Conservation (phyloP, 495 filamentous ascomycete species). For the Tuber calosporum region DNA sequence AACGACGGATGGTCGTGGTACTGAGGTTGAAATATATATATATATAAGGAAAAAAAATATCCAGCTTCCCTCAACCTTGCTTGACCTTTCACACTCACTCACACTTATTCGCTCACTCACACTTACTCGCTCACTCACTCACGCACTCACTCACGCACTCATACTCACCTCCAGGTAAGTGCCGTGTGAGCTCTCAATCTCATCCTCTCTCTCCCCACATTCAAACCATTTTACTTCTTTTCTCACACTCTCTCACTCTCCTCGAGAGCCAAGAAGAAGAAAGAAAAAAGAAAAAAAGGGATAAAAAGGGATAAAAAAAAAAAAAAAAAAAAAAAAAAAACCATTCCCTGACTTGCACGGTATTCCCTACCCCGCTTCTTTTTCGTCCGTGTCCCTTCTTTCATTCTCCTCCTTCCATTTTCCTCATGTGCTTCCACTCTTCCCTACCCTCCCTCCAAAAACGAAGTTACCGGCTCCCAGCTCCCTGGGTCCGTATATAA, state of each 20-base stretch:
- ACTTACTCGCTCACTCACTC: background rate
- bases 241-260: background rate
- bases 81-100: background rate
- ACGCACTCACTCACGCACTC: background rate
- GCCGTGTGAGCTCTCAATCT: background rate
- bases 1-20: background rate
- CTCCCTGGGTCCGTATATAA: conserved; percentile 4
- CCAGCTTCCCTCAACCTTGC: background rate
- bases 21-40: background rate
- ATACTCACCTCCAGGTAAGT: background rate
- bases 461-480: conserved; percentile 3
- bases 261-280: background rate
- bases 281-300: background rate
- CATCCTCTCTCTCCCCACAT: background rate
- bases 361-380: background rate
- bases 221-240: background rate
- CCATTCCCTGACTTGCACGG: background rate
- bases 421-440: background rate
- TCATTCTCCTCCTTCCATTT: background rate
- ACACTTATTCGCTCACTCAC: background rate
- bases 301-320: background rate
- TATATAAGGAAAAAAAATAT: background rate
- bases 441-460: background rate
- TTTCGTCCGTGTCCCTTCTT: background rate
- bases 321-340: background rate